phyloP scores from a whole-genome alignment of 192 early-diverging fungal genomes.

The Umbelopsis vinacea region DNA sequence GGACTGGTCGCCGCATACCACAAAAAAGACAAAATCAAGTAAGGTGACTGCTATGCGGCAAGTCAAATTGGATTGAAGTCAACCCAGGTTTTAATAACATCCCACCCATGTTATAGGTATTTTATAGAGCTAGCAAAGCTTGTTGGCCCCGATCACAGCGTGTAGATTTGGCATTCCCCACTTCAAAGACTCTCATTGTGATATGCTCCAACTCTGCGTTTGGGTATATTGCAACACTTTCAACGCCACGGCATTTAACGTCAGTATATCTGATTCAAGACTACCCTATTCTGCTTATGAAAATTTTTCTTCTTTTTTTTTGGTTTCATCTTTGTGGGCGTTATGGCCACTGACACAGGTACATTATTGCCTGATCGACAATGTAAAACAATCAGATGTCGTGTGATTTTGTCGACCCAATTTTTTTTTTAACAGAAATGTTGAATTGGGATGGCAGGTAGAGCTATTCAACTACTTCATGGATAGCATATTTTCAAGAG shows the following conservation, averaged over 20 bases:
- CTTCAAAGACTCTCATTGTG: not conserved
- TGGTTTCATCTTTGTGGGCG: not conserved
- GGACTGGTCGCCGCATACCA: constrained; percentile 67
- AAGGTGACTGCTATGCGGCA: constrained; percentile 7
- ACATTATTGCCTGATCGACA: too few species aligned
- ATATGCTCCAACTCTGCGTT: constrained; percentile 2
- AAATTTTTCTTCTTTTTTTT: not conserved
- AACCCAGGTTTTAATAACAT: not conserved
- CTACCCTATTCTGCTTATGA: too few species aligned
- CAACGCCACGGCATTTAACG: not conserved
- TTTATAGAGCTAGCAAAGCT: not conserved
- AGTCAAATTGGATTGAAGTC: not conserved
- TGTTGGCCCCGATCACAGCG: not conserved
- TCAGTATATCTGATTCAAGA: too few species aligned
- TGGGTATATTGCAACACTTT: constrained; percentile 7
- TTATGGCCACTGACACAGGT: too few species aligned
- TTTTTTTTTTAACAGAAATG: too few species aligned
- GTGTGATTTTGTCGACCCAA: too few species aligned
- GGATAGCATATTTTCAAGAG: not conserved
- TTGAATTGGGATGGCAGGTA: too few species aligned
- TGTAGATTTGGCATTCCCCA: not conserved
- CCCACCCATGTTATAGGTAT: constrained; percentile 2
- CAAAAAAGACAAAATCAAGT: constrained; percentile 64
- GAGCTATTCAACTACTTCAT: too few species aligned
- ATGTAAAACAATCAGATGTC: too few species aligned